Conservation (phyloP, 2,329 filamentous ascomycete species). For the Ophiostoma perfectum region DNA sequence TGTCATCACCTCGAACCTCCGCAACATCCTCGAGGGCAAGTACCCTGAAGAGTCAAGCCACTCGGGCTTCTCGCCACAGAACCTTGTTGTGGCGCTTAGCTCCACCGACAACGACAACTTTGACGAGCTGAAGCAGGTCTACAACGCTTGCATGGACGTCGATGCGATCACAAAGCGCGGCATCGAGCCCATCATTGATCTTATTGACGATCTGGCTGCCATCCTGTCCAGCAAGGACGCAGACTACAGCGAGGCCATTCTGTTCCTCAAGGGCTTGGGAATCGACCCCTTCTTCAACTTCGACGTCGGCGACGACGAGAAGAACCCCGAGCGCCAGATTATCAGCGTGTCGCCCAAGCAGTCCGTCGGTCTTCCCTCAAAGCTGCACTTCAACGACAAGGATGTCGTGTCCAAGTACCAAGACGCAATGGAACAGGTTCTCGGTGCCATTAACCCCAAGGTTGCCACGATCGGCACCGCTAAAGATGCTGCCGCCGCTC, state of each 20-base stretch:
- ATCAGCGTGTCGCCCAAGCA: conserved; percentile 41
- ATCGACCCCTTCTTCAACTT: conserved; percentile 38
- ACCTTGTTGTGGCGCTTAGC: conserved; percentile 35
- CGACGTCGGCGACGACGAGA: conserved; percentile 40
- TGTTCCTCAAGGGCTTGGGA: conserved; percentile 43
- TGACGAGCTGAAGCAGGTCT: conserved; percentile 58
- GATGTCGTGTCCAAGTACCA: conserved; percentile 49
- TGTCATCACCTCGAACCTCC: conserved; percentile 52
- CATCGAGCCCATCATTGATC: conserved; percentile 48
- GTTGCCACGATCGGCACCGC: conserved; percentile 27
- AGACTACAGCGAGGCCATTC: conserved; percentile 42
- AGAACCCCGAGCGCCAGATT: conserved; percentile 36
- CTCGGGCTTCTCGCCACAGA: conserved; percentile 43
- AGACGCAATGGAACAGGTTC: conserved; percentile 38
- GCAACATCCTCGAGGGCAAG: conserved; percentile 57
- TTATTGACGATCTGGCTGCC: conserved; percentile 46
- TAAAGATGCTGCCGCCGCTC: conserved; percentile 31
- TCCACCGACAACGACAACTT: conserved; percentile 58
- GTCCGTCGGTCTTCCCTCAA: conserved; percentile 56
- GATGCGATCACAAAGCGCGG: conserved; percentile 51
- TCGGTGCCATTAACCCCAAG: conserved; percentile 32
- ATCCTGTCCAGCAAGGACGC: background rate
- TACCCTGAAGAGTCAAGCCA: conserved; percentile 41
- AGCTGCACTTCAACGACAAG: conserved; percentile 55
- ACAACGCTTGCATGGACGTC: conserved; percentile 62